Conservation (phyloP, 495 filamentous ascomycete genomes). For the Penicillium turbatum region DNA sequence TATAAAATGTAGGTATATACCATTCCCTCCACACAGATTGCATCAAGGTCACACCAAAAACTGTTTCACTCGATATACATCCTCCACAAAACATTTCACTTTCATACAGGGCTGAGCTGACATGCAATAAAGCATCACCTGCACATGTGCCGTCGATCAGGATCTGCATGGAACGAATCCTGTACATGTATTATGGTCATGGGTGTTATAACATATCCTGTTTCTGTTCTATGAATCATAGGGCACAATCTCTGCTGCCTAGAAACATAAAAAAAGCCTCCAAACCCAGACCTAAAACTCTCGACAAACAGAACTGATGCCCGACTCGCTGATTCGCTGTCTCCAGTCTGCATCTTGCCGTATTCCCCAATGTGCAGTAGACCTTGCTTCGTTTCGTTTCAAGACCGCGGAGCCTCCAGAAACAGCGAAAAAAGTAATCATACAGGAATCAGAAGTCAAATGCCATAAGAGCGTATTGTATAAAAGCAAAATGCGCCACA, state of each 20-base stretch:
- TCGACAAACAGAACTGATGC: conserved; percentile 1
- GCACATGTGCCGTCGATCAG: conserved; percentile 25
- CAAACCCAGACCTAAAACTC: not conserved
- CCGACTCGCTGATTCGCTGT: conserved; percentile 8
- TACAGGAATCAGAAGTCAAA: not conserved
- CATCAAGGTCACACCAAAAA: not conserved
- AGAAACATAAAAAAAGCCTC: not conserved
- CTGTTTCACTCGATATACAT: not conserved
- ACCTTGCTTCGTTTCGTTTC: conserved; percentile 1
- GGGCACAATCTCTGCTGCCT: conserved; percentile 2
- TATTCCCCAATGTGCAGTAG: not conserved
- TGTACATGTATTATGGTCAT: not conserved
- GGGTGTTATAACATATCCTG: too few relatives aligned
- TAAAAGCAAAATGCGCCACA: not conserved
- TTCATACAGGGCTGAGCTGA: conserved; percentile 23
- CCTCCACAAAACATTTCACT: too few relatives aligned
- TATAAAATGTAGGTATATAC: too few relatives aligned
- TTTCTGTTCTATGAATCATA: not conserved
- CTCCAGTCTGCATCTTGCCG: conserved; percentile 14
- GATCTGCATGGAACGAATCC: conserved; percentile 15
- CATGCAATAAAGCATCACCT: conserved; percentile 24
- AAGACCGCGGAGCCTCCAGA: not conserved
- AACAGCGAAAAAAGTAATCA: not conserved
- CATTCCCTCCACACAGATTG: not conserved
- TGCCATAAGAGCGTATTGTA: not conserved